phyloP scores from a whole-genome alignment of 768 basidiomycete genomes.

The Fomitopsis pulvina region DNA sequence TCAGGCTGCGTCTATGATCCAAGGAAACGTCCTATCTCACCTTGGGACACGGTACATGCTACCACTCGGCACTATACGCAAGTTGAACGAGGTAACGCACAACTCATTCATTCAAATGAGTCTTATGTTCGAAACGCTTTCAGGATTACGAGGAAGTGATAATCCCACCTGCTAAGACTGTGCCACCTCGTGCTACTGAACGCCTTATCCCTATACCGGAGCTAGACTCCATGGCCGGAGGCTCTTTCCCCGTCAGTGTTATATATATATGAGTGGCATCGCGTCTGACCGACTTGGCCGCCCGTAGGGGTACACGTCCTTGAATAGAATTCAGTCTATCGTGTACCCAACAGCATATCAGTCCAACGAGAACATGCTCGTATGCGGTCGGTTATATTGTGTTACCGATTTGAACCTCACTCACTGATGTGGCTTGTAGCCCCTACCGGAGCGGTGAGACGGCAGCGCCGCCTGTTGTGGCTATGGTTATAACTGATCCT shows the following conservation, averaged over 20 bases:
- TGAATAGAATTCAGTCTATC: conserved; percentile 95
- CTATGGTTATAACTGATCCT: background rate
- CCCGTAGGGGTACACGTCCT: conserved; percentile 68
- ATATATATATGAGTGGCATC: too few species aligned
- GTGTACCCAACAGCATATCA: conserved; percentile 89
- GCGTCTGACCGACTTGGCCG: conserved; percentile 1
- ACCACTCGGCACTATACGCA: conserved; percentile 73
- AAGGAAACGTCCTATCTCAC: conserved; percentile 63
- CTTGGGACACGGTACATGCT: conserved; percentile 74
- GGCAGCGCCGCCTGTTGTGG: background rate
- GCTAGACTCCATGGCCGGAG: conserved; percentile 68
- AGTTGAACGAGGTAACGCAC: background rate
- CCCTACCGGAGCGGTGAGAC: conserved; percentile 91
- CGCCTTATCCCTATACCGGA: conserved; percentile 63
- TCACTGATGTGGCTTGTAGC: conserved; percentile 39
- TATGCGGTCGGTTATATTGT: conserved; percentile 59
- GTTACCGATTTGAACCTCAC: background rate
- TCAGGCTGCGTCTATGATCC: conserved; percentile 50
- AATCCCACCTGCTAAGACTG: conserved; percentile 74
- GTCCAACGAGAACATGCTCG: conserved; percentile 94
- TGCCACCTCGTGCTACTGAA: conserved; percentile 70
- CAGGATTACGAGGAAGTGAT: conserved; percentile 73
- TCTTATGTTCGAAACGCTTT: background rate
- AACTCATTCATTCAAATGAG: background rate
- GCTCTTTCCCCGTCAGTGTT: conserved; percentile 73